A percentile compares a stretch with the other conserved stretches of the same genome.
Evolutionary conservation across 129 eudicot genomes (phyloP).

Genomic region (Escallonia rubra): DNA sequence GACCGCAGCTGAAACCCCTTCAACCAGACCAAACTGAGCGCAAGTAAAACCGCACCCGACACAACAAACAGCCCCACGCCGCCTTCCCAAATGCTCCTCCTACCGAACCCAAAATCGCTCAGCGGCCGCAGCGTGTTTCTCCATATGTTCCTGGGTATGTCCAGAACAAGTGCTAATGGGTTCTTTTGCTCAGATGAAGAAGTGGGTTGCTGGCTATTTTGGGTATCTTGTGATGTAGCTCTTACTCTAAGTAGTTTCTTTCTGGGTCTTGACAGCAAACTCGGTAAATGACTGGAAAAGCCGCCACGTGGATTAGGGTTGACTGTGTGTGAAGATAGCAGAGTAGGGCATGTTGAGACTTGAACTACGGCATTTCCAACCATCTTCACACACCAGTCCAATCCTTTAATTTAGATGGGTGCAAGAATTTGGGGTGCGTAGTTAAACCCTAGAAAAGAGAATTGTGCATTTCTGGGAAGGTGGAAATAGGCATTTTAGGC

Average conservation of each 20-base stretch:
- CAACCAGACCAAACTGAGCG: slow-evolving; percentile 72
- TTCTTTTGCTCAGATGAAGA: slow-evolving; percentile 31
- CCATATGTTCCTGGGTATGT: slow-evolving; percentile 65
- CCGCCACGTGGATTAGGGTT: neutral
- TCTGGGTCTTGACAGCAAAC: slow-evolving; percentile 29
- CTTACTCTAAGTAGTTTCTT: slow-evolving; percentile 21
- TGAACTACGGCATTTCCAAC: slow-evolving; percentile 31
- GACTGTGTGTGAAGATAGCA: slow-evolving; percentile 20
- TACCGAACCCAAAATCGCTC: slow-evolving; percentile 85
- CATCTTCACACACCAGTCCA: slow-evolving; percentile 23
- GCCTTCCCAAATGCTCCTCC: slow-evolving; percentile 93
- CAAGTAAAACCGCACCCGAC: slow-evolving; percentile 62
- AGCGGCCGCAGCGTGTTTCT: slow-evolving; percentile 66
- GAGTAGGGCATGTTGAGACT: slow-evolving; percentile 36
- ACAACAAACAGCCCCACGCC: slow-evolving; percentile 89
- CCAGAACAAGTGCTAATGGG: slow-evolving; percentile 44
- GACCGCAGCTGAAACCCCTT: slow-evolving; percentile 74
- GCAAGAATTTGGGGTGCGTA: no score
- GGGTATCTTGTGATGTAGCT: slow-evolving; percentile 42
- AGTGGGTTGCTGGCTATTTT: slow-evolving; percentile 36
- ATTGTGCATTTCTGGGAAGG: no score
- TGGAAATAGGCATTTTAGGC: no score
- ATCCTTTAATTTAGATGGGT: no score
- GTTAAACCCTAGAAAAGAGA: no score
- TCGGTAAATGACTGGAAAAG: slow-evolving; percentile 27